Evolutionary conservation across 2,329 filamentous ascomycete genomes (phyloP).

Genomic region (Ramularia endophylla): DNA sequence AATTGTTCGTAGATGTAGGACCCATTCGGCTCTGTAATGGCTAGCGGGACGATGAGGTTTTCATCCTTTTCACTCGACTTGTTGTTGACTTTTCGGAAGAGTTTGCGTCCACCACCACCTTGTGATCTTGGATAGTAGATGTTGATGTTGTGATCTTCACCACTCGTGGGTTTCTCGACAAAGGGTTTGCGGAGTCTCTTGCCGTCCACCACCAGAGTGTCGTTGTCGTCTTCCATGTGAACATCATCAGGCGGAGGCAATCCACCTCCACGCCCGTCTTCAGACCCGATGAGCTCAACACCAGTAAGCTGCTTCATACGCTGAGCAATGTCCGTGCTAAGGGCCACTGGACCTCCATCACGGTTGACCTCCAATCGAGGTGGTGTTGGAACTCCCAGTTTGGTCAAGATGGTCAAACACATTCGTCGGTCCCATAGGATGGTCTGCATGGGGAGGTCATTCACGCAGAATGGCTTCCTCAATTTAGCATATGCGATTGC

Average conservation of each 20-base stretch:
- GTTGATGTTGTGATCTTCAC: slow-evolving; percentile 97
- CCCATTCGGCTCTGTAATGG: slow-evolving; percentile 69
- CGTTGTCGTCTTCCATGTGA: slow-evolving; percentile 82
- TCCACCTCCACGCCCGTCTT: slow-evolving; percentile 59
- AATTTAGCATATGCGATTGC: slow-evolving; percentile 92
- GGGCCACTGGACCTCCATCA: slow-evolving; percentile 77
- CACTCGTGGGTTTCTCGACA: slow-evolving; percentile 96
- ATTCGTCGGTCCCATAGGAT: slow-evolving; percentile 92
- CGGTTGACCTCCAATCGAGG: slow-evolving; percentile 84
- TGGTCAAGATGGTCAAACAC: slow-evolving; percentile 81
- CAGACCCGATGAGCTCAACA: slow-evolving; percentile 64
- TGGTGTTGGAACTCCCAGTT: slow-evolving; percentile 83
- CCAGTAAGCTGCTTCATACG: slow-evolving; percentile 77
- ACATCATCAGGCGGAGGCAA: slow-evolving; percentile 58
- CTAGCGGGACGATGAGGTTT: slow-evolving; percentile 68
- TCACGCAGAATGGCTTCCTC: slow-evolving; percentile 93
- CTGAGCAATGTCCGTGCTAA: slow-evolving; percentile 72
- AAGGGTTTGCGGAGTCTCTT: slow-evolving; percentile 81
- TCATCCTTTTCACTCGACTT: slow-evolving; percentile 95
- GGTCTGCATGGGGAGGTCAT: slow-evolving; percentile 96
- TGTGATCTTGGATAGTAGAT: slow-evolving; percentile 90
- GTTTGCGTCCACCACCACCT: slow-evolving; percentile 80
- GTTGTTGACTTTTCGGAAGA: slow-evolving; percentile 97
- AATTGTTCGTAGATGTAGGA: slow-evolving; percentile 99
- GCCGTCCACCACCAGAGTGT: slow-evolving; percentile 84